Conservation (phyloP, 345 rosid genomes). For the Gossypium turneri region DNA sequence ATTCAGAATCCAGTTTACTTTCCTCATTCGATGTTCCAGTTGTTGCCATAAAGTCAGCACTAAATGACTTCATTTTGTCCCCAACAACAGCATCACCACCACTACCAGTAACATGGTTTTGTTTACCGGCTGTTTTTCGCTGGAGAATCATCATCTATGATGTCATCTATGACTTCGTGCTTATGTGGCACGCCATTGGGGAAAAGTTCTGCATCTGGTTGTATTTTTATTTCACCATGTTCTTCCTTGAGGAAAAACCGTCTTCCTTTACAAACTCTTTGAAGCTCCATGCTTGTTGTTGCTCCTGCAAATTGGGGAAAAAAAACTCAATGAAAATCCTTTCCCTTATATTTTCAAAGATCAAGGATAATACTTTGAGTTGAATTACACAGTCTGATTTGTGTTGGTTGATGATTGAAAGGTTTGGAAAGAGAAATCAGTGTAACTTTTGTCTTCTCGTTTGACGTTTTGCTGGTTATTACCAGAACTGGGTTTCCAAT, state of each 20-base stretch:
- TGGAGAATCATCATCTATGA: slow-evolving; percentile 20
- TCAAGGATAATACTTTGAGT: not conserved
- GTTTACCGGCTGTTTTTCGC: slow-evolving; percentile 31
- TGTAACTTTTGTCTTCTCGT: slow-evolving; percentile 35
- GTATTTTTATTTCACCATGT: slow-evolving; percentile 28
- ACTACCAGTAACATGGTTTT: slow-evolving; percentile 16
- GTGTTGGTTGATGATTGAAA: slow-evolving; percentile 31
- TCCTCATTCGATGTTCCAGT: slow-evolving; percentile 32
- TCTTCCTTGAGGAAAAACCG: slow-evolving; percentile 16
- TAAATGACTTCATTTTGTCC: slow-evolving; percentile 73
- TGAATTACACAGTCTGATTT: slow-evolving; percentile 33
- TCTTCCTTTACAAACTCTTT: slow-evolving; percentile 39
- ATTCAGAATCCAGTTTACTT: slow-evolving; percentile 31
- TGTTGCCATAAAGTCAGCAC: slow-evolving; percentile 33
- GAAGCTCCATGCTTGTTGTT: slow-evolving; percentile 45
- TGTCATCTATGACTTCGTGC: no score
- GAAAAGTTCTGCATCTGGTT: slow-evolving; percentile 33
- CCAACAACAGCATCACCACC: slow-evolving; percentile 29
- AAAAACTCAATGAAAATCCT: not conserved
- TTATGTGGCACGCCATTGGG: not conserved
- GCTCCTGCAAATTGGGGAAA: slow-evolving; percentile 26
- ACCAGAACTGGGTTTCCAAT: slow-evolving; percentile 38
- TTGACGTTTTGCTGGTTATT: slow-evolving; percentile 30
- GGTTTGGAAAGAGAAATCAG: slow-evolving; percentile 61
- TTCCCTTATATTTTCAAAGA: not conserved